Conservation (phyloP, 306 rosid genomes). For the Amphicarpaea edgeworthii region DNA sequence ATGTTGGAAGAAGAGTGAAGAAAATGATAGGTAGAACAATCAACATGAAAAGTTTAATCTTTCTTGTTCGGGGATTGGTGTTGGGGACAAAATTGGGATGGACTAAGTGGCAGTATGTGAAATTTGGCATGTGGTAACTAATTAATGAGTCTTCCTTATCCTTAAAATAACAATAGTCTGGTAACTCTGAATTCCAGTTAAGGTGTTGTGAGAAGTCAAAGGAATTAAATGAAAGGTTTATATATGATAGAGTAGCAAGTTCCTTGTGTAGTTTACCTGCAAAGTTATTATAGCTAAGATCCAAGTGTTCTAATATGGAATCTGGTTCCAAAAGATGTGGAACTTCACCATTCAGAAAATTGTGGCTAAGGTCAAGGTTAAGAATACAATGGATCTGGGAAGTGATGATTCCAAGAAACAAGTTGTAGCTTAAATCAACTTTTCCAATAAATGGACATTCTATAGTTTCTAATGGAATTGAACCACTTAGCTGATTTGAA, state of each 20-base stretch:
- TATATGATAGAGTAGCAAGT: not conserved
- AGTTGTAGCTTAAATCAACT: too few species aligned
- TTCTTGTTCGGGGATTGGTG: not conserved
- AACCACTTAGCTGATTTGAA: too few species aligned
- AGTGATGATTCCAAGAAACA: too few species aligned
- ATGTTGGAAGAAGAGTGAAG: not conserved
- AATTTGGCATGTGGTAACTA: not conserved
- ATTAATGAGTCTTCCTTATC: not conserved
- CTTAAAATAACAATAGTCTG: not conserved
- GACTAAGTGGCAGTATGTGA: not conserved
- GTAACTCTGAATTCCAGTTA: not conserved
- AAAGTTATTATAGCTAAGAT: conserved; percentile 21
- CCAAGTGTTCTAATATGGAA: not conserved
- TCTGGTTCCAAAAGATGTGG: too few species aligned
- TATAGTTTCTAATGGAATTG: conserved; percentile 9
- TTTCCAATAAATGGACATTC: too few species aligned
- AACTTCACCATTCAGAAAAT: too few species aligned
- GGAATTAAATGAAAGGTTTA: conserved; percentile 18
- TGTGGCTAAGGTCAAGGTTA: too few species aligned
- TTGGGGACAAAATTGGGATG: too few species aligned
- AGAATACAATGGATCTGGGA: too few species aligned
- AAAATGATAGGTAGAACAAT: not conserved
- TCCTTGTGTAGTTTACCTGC: not conserved
- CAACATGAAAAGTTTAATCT: not conserved
- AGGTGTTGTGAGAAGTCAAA: conserved; percentile 1